These are phyloP conservation scores for Bimuria novae-zelandiae DNA, from an alignment of 2,329 filamentous ascomycete genomes.

Conservation along the genomic window DNA sequence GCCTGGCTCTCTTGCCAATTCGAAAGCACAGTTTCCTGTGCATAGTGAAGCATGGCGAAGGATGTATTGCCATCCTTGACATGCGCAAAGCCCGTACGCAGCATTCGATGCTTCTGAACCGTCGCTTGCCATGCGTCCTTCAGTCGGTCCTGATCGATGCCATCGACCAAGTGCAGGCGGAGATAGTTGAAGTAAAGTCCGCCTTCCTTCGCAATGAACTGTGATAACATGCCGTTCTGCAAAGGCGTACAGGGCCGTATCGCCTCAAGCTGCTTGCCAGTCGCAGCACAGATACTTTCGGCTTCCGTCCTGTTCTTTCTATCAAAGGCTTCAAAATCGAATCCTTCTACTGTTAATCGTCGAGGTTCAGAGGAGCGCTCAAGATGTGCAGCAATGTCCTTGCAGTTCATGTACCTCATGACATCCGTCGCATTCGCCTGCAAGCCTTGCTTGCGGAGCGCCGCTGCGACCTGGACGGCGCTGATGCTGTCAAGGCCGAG, in stretches of 20 bases:
- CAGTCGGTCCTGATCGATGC: conserved; percentile 50
- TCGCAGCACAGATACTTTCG: conserved; percentile 36
- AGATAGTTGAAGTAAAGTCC: conserved; percentile 77
- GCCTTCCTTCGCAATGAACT: conserved; percentile 71
- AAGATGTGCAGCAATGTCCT: conserved; percentile 35
- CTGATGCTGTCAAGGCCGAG: conserved; percentile 93
- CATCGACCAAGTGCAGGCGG: conserved; percentile 55
- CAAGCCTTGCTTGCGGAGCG: conserved; percentile 65
- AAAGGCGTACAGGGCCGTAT: conserved; percentile 78
- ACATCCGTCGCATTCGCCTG: conserved; percentile 72
- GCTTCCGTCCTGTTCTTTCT: conserved; percentile 45
- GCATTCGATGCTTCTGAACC: conserved; percentile 65
- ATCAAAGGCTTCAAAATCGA: conserved; percentile 60
- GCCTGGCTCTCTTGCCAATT: conserved; percentile 41
- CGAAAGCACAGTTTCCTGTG: conserved; percentile 27
- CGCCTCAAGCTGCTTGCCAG: conserved; percentile 53
- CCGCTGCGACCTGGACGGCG: conserved; percentile 74
- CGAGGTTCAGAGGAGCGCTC: conserved; percentile 3
- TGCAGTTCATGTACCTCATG: conserved; percentile 58
- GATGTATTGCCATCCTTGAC: conserved; percentile 63
- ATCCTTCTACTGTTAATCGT: not conserved
- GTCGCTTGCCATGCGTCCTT: conserved; percentile 64
- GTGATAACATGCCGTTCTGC: conserved; percentile 78
- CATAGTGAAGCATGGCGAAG: conserved; percentile 76
- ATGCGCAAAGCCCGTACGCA: conserved; percentile 74